A percentile compares a stretch with the other conserved stretches of the same genome.
These are phyloP conservation scores for Spongospora subterranea DNA, from an alignment of 208 protist species.

Conservation along the genomic window DNA sequence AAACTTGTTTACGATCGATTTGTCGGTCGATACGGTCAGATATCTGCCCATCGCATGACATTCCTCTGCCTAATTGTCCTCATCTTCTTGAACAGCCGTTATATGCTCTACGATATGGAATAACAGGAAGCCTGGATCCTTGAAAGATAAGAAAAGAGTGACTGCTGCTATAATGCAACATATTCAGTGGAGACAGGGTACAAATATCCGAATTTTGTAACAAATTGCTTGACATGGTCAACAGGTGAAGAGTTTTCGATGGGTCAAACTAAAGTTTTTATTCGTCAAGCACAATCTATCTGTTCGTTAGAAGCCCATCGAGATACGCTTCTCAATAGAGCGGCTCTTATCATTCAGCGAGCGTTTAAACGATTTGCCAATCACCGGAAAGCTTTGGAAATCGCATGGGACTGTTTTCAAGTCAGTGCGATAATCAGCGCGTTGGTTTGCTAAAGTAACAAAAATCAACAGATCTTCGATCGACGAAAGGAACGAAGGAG, in stretches of 20 bases:
- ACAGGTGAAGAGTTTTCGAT: slow-evolving; percentile 5
- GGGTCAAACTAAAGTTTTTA: slow-evolving; percentile 23
- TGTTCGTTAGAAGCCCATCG: background rate
- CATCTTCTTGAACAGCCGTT: background rate
- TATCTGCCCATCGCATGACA: background rate
- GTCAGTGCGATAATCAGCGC: background rate
- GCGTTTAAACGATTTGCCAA: slow-evolving; percentile 43
- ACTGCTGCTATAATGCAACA: slow-evolving; percentile 21
- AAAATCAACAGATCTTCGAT: background rate
- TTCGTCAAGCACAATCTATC: slow-evolving; percentile 3
- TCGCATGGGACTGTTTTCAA: slow-evolving; percentile 27
- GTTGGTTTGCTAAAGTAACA: background rate
- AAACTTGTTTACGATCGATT: slow-evolving; percentile 17
- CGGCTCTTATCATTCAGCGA: slow-evolving; percentile 32
- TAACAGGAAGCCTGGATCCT: background rate
- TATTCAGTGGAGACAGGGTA: slow-evolving; percentile 1
- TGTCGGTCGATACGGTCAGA: slow-evolving; percentile 39
- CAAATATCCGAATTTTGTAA: background rate
- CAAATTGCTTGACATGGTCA: background rate
- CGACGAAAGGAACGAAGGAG: background rate
- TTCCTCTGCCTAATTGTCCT: background rate
- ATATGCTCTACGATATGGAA: slow-evolving; percentile 33
- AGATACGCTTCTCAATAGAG: background rate
- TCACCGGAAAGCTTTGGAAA: background rate
- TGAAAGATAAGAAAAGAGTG: background rate